Evolutionary conservation across 2,329 filamentous ascomycete species (phyloP).

Genomic region (Kalmusia sp.): DNA sequence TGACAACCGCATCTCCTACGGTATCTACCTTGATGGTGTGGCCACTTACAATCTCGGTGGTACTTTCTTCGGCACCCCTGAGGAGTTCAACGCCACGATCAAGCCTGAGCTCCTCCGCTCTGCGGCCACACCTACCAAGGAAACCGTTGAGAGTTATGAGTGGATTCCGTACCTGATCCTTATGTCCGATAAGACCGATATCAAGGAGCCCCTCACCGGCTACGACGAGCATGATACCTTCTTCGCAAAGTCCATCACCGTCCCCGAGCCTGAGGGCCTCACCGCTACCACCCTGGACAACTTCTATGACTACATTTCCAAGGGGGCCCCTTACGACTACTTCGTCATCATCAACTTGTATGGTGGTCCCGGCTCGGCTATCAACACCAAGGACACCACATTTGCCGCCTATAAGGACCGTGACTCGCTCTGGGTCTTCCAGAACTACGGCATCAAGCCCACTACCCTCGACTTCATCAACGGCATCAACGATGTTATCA

Average conservation of each 20-base stretch:
- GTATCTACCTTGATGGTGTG: constrained; percentile 49
- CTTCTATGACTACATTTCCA: constrained; percentile 42
- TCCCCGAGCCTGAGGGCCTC: constrained; percentile 44
- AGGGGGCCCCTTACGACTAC: constrained; percentile 29
- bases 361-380: constrained; percentile 44
- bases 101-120: constrained; percentile 48
- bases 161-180: constrained; percentile 53
- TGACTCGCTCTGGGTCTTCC: constrained; percentile 46
- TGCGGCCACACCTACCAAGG: constrained; percentile 33
- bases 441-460: constrained; percentile 42
- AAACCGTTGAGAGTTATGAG: constrained; percentile 35
- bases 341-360: constrained; percentile 50
- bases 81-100: constrained; percentile 48
- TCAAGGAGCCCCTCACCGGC: constrained; percentile 39
- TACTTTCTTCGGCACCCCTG: constrained; percentile 48
- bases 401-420: constrained; percentile 47
- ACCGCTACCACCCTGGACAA: constrained; percentile 31
- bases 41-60: constrained; percentile 46
- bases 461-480: constrained; percentile 47
- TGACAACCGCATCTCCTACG: constrained; percentile 50
- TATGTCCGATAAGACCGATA: constrained; percentile 40
- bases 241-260: constrained; percentile 50
- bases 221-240: constrained; percentile 49
- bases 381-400: constrained; percentile 41
- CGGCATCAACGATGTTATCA: constrained; percentile 51